A percentile compares a stretch with the other conserved stretches of the same genome.
Conservation (phyloP, 73 alveolate genomes). For the Tetrahymena thermophila region DNA sequence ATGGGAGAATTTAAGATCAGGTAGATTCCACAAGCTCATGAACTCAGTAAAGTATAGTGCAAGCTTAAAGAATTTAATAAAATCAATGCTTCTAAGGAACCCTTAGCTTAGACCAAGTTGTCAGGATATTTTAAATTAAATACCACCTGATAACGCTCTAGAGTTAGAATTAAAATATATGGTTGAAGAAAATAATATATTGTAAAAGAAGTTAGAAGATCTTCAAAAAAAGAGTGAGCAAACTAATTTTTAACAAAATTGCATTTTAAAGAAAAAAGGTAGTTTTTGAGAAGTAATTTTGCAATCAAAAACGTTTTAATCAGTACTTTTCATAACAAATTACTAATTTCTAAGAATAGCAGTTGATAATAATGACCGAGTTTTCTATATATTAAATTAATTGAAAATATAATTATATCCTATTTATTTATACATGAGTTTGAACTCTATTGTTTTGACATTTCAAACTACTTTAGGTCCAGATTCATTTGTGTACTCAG, state of each 20-base stretch:
- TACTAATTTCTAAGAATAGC: too few species aligned
- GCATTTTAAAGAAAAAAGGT: background rate
- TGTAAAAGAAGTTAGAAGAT: background rate
- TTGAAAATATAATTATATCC: background rate
- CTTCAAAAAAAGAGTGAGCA: background rate
- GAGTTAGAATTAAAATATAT: background rate
- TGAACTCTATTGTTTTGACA: too few species aligned
- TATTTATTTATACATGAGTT: too few species aligned
- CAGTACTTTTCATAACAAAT: background rate
- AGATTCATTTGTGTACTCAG: too few species aligned
- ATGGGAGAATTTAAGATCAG: background rate
- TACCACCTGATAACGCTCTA: background rate
- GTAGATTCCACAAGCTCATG: background rate
- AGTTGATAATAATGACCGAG: too few species aligned
- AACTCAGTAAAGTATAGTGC: background rate
- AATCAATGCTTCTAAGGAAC: background rate
- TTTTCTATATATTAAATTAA: background rate
- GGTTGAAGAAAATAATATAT: background rate
- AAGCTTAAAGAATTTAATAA: background rate
- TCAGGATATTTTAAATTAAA: background rate
- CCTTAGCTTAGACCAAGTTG: background rate
- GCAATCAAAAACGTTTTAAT: background rate
- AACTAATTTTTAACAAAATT: background rate
- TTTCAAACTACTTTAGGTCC: too few species aligned
- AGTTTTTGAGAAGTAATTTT: background rate